Evolutionary conservation across 2,329 filamentous ascomycete species (phyloP).

Genomic region (Fusarium secorum): DNA sequence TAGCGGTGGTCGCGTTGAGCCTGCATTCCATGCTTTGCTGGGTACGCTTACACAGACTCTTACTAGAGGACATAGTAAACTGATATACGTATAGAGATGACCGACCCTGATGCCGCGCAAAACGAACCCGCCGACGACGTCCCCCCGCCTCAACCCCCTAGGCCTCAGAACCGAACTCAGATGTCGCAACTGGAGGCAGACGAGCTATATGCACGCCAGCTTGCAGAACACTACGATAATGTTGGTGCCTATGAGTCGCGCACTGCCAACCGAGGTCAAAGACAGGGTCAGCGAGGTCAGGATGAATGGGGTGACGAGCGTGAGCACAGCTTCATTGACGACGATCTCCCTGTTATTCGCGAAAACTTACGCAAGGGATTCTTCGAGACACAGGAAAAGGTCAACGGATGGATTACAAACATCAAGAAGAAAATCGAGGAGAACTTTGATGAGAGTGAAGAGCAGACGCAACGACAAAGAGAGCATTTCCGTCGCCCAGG

Average conservation of each 20-base stretch:
- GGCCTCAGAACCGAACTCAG: constrained; percentile 69
- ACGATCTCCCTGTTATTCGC: constrained; percentile 91
- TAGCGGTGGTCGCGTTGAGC: constrained; percentile 86
- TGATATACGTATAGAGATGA: constrained; percentile 67
- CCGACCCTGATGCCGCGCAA: constrained; percentile 73
- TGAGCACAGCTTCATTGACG: constrained; percentile 92
- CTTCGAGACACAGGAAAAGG: constrained; percentile 88
- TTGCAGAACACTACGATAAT: constrained; percentile 88
- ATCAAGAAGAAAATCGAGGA: constrained; percentile 95
- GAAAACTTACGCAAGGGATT: constrained; percentile 96
- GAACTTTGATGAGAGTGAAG: constrained; percentile 77
- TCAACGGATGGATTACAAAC: constrained; percentile 91
- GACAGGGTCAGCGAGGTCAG: constrained; percentile 49
- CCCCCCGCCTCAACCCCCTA: constrained; percentile 79
- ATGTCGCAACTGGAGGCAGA: constrained; percentile 88
- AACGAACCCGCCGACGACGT: constrained; percentile 64
- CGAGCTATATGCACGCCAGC: constrained; percentile 88
- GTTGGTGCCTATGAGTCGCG: constrained; percentile 65
- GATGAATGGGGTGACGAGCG: constrained; percentile 62
- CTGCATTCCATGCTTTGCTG: constrained; percentile 92
- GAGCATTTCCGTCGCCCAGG: constrained; percentile 60
- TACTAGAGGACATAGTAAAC: not conserved
- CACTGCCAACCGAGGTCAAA: constrained; percentile 57
- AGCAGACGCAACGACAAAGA: constrained; percentile 42
- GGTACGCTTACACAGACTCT: constrained; percentile 57